Conservation (phyloP, 139 green algal species). For the Yamagishiella unicocca region DNA sequence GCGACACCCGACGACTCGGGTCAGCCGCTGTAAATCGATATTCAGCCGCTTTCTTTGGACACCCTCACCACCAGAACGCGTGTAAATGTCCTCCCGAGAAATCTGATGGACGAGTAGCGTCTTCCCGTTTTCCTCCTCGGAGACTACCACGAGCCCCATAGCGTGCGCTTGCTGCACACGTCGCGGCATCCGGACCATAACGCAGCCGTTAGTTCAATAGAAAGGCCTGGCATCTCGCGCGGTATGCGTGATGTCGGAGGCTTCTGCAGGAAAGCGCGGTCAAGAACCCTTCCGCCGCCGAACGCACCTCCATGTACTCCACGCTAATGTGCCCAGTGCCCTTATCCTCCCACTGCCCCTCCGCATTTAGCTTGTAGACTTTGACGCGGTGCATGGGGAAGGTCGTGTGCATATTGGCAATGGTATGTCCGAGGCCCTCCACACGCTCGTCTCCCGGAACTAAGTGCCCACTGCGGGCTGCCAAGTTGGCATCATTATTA, state of each 20-base stretch:
- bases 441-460: background rate
- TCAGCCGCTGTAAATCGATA: background rate
- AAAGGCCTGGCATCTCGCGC: background rate
- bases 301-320: constrained; percentile 89
- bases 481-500: background rate
- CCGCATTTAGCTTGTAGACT: constrained; percentile 91
- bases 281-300: constrained; percentile 41
- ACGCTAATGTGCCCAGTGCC: constrained; percentile 92
- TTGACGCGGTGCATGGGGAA: constrained; percentile 83
- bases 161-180: constrained; percentile 76
- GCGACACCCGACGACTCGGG: constrained; percentile 11
- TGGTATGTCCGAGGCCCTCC: background rate
- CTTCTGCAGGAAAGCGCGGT: background rate
- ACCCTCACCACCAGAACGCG: constrained; percentile 77
- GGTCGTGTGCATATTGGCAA: background rate
- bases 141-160: constrained; percentile 92
- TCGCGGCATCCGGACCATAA: background rate
- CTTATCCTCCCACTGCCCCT: constrained; percentile 96
- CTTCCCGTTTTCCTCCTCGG: constrained; percentile 82
- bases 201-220: background rate
- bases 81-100: constrained; percentile 86
- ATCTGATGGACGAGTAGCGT: constrained; percentile 94
- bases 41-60: background rate
- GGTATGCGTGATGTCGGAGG: constrained; percentile 10
- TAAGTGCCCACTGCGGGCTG: background rate